Evolutionary conservation across 208 protist species (phyloP), one percentile per base, ranked within the genome.

Genomic region (Naegleria fowleri): DNA sequence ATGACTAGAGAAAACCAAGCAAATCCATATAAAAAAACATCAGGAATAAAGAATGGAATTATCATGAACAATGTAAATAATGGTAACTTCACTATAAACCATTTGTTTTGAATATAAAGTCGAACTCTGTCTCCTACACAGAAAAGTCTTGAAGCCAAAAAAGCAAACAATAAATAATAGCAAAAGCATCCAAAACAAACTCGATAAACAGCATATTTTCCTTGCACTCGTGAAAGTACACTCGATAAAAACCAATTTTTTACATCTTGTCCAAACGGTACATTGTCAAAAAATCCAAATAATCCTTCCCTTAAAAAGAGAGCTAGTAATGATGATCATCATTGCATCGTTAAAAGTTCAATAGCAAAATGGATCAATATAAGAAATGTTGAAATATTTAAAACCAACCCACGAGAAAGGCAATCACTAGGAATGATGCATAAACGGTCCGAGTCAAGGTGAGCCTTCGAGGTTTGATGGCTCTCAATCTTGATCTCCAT

Each of bases 31-130:
- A 84, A 41, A 41, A 41, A 84, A 5, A 39, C 29, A 84, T 84
- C 41, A 58, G 84, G 39, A 38, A 88, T 88, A n/a, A 88, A 58
- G 22, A n/a, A 58, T 38, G 84, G 84, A n/a, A 88, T 6, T 22
- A 33, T 19, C 22, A 88, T 16, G 6, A 88, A 88, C 15, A 51
- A 15, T 0, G 55, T 29, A 38, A 88, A 88, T 38, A 88, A 5
- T 59, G 43, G 43, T 15, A 88, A 33, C 13, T 88, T 88, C 9
- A 88, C 29, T 22, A 88, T 33, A 39, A 88, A 55, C 84, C 84
- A 88, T 16, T 88, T 88, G 84, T 88, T 13, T n/a, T 88, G 84
- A 38, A 88, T 88, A 38, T 58, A 88, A 22, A 88, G 36, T 88
- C 84, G 0, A 7, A 36, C 36, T 38, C 25, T 52, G 15, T 88